Base-by-base conservation (phyloP, 1,139 yeast species). In the Scheffersomyces parashehatae region DNA sequence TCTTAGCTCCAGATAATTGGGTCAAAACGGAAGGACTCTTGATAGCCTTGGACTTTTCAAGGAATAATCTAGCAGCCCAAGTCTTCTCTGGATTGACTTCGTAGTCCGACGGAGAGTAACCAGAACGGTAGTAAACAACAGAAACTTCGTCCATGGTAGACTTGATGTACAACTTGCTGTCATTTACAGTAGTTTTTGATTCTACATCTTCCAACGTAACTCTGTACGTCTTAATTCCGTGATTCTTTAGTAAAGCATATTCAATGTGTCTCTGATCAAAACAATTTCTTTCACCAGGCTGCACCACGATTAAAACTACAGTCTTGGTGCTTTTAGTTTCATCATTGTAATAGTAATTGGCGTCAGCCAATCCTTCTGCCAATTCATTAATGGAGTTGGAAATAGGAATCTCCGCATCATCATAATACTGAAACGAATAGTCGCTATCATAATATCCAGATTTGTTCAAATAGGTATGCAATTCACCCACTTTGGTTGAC, bases 1-100 rank as follows among this genome's bases (percentile, higher is more conserved):
- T 93, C 59, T 93, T 95, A 10, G 96, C 82, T 0, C 99, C 99
- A 28, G 96, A 82, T 45, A 93, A 73, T 65, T 95, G 99, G 2
- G 96, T 89, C 48, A 88, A 70, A 29, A 93, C 68, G 3, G 95
- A 84, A 3, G 99, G 99, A 50, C 97, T 91, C 62, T 93, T 91
- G 49, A 93, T 85, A 1, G 98, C 96, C 41, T 71, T 67, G 6
- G 93, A 77, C 24, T 80, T 75, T 61, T 93, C 99, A 46, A 93
- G 73, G 35, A 70, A 62, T 16, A 80, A 71, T 56, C 99, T 78
- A 8, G 88, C 84, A 12, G 77, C 77, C 99, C 99, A 95, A 35
- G 88, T 82, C 12, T 62, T 62, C 12, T 64, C 67, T 1, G 70
- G 67, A 37, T 79, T 75, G 12, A 73, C 53, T 8, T 77, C 75